Conservation (phyloP, 139 green algal genomes). For the Tetraselmis striata region DNA sequence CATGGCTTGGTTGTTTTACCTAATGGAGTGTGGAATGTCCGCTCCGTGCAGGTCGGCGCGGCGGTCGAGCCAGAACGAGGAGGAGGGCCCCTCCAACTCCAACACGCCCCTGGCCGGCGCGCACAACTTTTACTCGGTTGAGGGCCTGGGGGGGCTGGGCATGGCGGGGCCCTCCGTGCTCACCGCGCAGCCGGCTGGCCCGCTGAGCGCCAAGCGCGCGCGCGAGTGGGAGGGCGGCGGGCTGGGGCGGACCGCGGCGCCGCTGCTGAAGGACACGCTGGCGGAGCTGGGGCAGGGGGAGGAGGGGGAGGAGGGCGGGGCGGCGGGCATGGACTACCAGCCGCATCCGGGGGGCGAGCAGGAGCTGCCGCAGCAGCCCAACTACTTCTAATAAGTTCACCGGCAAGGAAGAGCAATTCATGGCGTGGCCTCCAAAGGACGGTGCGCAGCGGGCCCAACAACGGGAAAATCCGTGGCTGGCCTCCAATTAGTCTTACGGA, state of each 20-base stretch:
- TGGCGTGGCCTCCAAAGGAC: too few species aligned
- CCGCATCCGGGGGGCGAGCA: too few species aligned
- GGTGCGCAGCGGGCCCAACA: too few species aligned
- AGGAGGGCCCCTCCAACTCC: background rate
- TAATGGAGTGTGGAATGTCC: too few species aligned
- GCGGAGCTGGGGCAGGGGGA: background rate
- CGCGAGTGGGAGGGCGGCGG: background rate
- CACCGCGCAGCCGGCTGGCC: background rate
- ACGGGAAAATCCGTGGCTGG: too few species aligned
- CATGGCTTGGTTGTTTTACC: too few species aligned
- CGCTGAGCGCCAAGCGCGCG: background rate
- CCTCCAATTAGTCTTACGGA: too few species aligned
- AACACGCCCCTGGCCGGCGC: background rate
- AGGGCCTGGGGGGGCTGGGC: background rate
- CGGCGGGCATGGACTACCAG: too few species aligned
- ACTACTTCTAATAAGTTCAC: background rate
- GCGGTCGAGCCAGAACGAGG: background rate
- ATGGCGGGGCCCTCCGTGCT: background rate
- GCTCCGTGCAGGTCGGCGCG: background rate
- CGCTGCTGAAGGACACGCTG: background rate
- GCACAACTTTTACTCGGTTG: background rate
- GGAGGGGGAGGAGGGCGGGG: background rate
- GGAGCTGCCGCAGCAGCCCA: background rate
- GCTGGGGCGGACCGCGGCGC: too few species aligned
- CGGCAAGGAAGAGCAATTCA: too few species aligned